Evolutionary conservation across 2,329 filamentous ascomycete species (phyloP), one percentile per base, ranked within the genome.

Genomic region (Alternaria sp.): DNA sequence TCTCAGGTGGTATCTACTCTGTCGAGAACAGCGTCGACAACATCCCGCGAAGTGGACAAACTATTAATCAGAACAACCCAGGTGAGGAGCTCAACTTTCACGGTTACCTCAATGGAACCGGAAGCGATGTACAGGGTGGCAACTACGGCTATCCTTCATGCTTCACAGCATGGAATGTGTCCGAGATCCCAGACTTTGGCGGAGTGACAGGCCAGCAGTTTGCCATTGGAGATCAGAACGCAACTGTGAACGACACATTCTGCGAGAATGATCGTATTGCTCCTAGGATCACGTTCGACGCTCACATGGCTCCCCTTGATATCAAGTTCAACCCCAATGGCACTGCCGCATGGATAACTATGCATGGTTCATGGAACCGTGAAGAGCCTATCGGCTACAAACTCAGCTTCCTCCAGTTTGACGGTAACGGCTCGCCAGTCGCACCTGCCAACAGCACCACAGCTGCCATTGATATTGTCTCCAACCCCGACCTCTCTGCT

Each of bases 11-110:
- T 58, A 82, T 86, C 38, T 86, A 80, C 67, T 79, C 78, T 18
- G 88, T 93, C 7, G 91, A 93, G 76, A 93, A 93, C 76, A 89
- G 86, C 2, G 87, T 87, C 8, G 90, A 92, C 75, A 77, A 90
- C 38, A 81, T 92, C 16, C 77, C 78, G 14, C 83, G 90, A 32
- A 77, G 83, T 48, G 85, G 84, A 9, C 66, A 81, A n/a, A 87
- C 90, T 61, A 84, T 91, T 44, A 87, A 90, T 66, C 75, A 86
- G 61, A 82, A 91, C 68, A 93, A 93, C 69, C 90, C 90, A 0
- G 90, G 84, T 16, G 91, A 93, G 72, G 89, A 93, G 76, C 78
- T 93, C 74, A 92, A 93, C 76, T 91, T 87, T 74, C 86, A 90
- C 61, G 90, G 90, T 4, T 85, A 83, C 58, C 79, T 91, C 4